phyloP scores from a whole-genome alignment of 148 eudicot genomes.

The Selenicereus undatus region DNA sequence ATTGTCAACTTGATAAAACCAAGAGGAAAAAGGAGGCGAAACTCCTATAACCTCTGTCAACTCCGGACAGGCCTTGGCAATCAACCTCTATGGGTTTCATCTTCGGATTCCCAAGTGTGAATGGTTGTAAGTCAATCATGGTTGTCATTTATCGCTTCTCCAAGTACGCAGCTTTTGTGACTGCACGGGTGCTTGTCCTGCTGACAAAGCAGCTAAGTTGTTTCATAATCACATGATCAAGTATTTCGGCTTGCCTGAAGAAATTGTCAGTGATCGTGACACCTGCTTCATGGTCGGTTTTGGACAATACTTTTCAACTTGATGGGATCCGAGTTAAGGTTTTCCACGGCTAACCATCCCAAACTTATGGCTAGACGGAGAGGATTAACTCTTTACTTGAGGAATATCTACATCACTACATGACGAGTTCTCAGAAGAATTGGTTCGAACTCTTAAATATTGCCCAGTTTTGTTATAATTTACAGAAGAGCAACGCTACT shows the following conservation, averaged over 20 bases:
- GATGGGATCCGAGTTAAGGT: too few species aligned
- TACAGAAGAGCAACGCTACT: neutral
- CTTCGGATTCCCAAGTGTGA: neutral
- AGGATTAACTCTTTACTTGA: too few species aligned
- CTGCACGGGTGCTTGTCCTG: neutral
- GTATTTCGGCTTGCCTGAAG: too few species aligned
- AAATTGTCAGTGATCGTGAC: too few species aligned
- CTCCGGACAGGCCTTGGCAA: neutral
- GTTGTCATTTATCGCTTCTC: neutral
- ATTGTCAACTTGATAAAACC: neutral
- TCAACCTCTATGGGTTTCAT: neutral
- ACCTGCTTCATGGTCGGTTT: too few species aligned
- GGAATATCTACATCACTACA: too few species aligned
- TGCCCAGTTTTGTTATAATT: too few species aligned
- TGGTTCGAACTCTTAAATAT: too few species aligned
- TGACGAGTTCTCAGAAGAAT: too few species aligned
- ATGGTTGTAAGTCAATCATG: neutral
- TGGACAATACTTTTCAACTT: too few species aligned
- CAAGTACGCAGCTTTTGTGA: neutral
- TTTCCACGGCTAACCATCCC: too few species aligned
- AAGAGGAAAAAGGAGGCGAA: neutral
- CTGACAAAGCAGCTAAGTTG: neutral
- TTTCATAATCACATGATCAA: neutral
- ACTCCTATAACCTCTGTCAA: neutral
- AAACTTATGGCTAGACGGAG: too few species aligned